Percentiles rank a stretch among this genome's conserved stretches.
These are phyloP conservation scores for Sclerotinia borealis DNA, from an alignment of 2,329 filamentous ascomycete species.

Conservation along the genomic window DNA sequence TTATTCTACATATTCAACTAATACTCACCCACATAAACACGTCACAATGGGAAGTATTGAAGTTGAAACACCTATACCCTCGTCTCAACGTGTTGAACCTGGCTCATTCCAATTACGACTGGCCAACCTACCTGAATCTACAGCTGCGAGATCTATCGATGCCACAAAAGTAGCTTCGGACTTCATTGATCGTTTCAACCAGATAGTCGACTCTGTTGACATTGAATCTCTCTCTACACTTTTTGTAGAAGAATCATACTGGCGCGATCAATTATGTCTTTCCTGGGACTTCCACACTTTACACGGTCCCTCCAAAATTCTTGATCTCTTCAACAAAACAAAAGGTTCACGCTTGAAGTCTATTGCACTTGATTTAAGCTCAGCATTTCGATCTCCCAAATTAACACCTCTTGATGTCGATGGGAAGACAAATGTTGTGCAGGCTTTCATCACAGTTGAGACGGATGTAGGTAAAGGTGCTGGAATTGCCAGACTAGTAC, in stretches of 20 bases:
- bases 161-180: conserved; percentile 11
- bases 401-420: conserved; percentile 40
- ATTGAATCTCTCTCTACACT: conserved; percentile 33
- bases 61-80: conserved; percentile 11
- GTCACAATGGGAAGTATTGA: conserved; percentile 21
- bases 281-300: conserved; percentile 51
- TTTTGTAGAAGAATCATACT: conserved; percentile 44
- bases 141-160: conserved; percentile 13
- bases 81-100: conserved; percentile 23
- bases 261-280: conserved; percentile 53
- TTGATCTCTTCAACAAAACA: conserved; percentile 27
- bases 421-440: conserved; percentile 42
- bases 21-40: not conserved
- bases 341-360: conserved; percentile 30
- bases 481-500: conserved; percentile 48
- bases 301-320: conserved; percentile 37
- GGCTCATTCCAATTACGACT: conserved; percentile 24
- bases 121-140: conserved; percentile 18
- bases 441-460: conserved; percentile 50
- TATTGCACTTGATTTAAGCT: conserved; percentile 34
- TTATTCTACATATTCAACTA: not conserved
- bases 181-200: conserved; percentile 33
- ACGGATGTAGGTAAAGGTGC: conserved; percentile 49
- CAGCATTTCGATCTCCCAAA: conserved; percentile 21
- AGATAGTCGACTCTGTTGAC: conserved; percentile 35